Base-by-base conservation (phyloP, 495 filamentous ascomycete species). In the Podospora bellae-mahoneyi region DNA sequence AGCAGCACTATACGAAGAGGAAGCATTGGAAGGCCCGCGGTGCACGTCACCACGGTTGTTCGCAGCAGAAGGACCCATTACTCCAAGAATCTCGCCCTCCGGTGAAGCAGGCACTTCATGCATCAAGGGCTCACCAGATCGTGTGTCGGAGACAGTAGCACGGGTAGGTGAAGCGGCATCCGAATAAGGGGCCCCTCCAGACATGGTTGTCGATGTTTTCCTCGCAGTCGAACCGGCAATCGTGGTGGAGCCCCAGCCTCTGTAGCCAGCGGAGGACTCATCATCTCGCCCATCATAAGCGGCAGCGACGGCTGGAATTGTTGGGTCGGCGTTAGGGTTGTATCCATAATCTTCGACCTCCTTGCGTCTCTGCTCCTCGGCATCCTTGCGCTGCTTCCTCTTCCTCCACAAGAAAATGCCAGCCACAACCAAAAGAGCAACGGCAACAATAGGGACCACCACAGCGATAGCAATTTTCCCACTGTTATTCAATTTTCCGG, bases 271-370 rank as follows among this genome's bases (percentile, higher is more conserved):
- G 9, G 87, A 83, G 39, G 78, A 82, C 66, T 84, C 86, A 66
- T 92, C 90, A 66, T 89, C 86, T 60, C 77, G 78, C 86, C 88
- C 89, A 73, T 93, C 90, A 73, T 88, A 92, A 53, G 82, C 80
- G 39, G 83, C 86, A 60, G 74, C 77, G n/a, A 91, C 83, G 5
- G 84, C 84, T 26, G 93, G 92, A 3, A 94, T 79, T 4, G 90
- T 90, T 1, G 95, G 93, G 74, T 97, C 94, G 65, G 92, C 87
- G 78, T 97, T 98, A 7, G 94, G 95, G 75, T 97, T 98, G 82
- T 93, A 97, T 23, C 89, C 90, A 76, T 97, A 97, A 72, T 97
- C 95, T 76, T 97, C 94, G 3, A 97, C 91, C 75, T 98, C 96
- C 78, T 97, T 97, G 65, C 93, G 86, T 64, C 95, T 85, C 62